These are phyloP conservation scores for Aureobasidium uvarum DNA, from an alignment of 2,329 filamentous ascomycete genomes.

Conservation along the genomic window DNA sequence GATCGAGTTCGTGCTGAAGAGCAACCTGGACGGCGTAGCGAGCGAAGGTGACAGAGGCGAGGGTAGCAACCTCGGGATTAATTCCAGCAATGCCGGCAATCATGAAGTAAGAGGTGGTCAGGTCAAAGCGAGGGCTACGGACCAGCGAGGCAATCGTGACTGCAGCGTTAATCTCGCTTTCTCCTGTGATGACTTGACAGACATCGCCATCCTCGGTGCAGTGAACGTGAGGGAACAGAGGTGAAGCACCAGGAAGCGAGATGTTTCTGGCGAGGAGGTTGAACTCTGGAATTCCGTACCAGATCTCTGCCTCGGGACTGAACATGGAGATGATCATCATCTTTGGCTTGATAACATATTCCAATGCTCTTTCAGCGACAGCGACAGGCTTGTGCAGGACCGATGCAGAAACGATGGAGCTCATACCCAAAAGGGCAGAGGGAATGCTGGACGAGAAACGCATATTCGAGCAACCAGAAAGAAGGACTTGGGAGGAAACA, in stretches of 20 bases:
- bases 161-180: slow-evolving; percentile 67
- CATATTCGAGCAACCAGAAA: slow-evolving; percentile 7
- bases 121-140: slow-evolving; percentile 61
- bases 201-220: slow-evolving; percentile 61
- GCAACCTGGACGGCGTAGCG: slow-evolving; percentile 71
- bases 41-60: slow-evolving; percentile 65
- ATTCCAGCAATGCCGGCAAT: slow-evolving; percentile 72
- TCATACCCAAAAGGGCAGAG: slow-evolving; percentile 25
- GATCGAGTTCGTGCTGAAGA: slow-evolving; percentile 72
- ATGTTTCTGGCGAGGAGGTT: slow-evolving; percentile 39
- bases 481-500: not conserved
- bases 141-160: slow-evolving; percentile 61
- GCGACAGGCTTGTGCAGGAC: slow-evolving; percentile 21
- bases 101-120: slow-evolving; percentile 67
- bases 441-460: slow-evolving; percentile 20
- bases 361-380: slow-evolving; percentile 30
- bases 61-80: slow-evolving; percentile 65
- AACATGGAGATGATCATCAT: slow-evolving; percentile 65
- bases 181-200: slow-evolving; percentile 67
- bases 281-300: slow-evolving; percentile 34
- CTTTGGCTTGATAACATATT: slow-evolving; percentile 52
- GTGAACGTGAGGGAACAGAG: slow-evolving; percentile 48
- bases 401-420: slow-evolving; percentile 23
- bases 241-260: slow-evolving; percentile 37
- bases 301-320: slow-evolving; percentile 35